Percentiles rank a stretch among this genome's conserved stretches.
Evolutionary conservation across 371 early-diverging fungal species (phyloP).

Genomic region (Zopfochytrium polystomum): DNA sequence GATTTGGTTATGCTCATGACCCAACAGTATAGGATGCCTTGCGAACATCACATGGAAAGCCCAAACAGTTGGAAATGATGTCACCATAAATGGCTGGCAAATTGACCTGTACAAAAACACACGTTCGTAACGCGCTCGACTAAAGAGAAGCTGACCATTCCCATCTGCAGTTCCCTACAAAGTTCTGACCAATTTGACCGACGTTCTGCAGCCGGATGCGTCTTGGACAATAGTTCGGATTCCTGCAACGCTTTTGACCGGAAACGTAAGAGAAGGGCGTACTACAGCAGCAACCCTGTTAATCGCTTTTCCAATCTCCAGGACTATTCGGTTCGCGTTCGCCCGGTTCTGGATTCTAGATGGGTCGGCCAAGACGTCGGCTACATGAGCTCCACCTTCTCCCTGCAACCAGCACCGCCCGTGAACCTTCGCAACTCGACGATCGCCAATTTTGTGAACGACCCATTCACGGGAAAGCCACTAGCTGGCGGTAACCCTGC

Average conservation of each 20-base stretch:
- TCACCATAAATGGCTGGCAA: neutral
- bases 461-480: neutral
- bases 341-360: constrained; percentile 14
- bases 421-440: constrained; percentile 9
- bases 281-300: too few relatives aligned
- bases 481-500: too few relatives aligned
- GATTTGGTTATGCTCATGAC: neutral
- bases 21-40: constrained; percentile 4
- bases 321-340: constrained; percentile 21
- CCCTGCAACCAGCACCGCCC: constrained; percentile 6
- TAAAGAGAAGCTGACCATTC: too few relatives aligned
- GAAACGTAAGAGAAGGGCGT: too few relatives aligned
- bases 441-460: constrained; percentile 12
- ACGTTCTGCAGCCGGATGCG: too few relatives aligned
- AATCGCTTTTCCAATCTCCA: too few relatives aligned
- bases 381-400: constrained; percentile 9
- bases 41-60: constrained; percentile 17
- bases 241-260: too few relatives aligned
- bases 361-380: constrained; percentile 15
- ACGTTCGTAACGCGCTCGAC: too few relatives aligned
- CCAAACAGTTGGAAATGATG: neutral
- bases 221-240: too few relatives aligned
- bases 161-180: too few relatives aligned
- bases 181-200: too few relatives aligned
- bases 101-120: constrained; percentile 19